These are phyloP conservation scores for Petunia secreta DNA, from an alignment of 257 asterid genomes.

Conservation along the genomic window DNA sequence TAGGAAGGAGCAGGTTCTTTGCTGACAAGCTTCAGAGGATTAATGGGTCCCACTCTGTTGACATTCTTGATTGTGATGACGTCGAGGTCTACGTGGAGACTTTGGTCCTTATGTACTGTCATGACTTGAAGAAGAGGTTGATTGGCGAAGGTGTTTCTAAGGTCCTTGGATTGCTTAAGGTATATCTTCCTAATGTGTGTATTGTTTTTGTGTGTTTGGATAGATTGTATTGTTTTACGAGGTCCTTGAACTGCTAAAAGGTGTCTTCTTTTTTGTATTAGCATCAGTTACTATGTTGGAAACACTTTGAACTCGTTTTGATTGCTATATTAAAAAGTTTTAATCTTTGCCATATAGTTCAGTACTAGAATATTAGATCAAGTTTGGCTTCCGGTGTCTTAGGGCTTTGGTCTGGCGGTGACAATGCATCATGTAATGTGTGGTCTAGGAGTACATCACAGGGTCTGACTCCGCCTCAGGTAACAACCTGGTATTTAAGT, in stretches of 20 bases:
- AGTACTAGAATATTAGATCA: not conserved
- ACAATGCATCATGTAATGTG: no score
- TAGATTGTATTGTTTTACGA: not conserved
- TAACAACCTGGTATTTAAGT: no score
- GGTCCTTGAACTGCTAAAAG: slow-evolving; percentile 74
- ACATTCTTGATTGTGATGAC: slow-evolving; percentile 90
- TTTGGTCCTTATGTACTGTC: slow-evolving; percentile 76
- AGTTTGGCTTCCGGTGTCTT: no score
- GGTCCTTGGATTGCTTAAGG: slow-evolving; percentile 82
- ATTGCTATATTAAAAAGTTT: not conserved
- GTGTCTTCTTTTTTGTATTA: slow-evolving; percentile 35
- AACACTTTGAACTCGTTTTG: not conserved
- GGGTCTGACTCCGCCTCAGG: no score
- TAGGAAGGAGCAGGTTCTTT: slow-evolving; percentile 71
- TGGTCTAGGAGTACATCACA: no score
- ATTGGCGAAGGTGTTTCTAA: slow-evolving; percentile 63
- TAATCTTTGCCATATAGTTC: not conserved
- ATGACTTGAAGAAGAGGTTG: slow-evolving; percentile 64
- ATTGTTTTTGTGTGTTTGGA: not conserved
- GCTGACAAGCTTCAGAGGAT: slow-evolving; percentile 63
- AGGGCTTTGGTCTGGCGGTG: no score
- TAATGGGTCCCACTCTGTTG: slow-evolving; percentile 77
- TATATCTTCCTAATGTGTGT: slow-evolving; percentile 25
- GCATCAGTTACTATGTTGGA: no score
- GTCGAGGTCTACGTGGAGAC: slow-evolving; percentile 84